Conservation (phyloP, 2,329 filamentous ascomycete genomes). For the Thielaviopsis cerberus region DNA sequence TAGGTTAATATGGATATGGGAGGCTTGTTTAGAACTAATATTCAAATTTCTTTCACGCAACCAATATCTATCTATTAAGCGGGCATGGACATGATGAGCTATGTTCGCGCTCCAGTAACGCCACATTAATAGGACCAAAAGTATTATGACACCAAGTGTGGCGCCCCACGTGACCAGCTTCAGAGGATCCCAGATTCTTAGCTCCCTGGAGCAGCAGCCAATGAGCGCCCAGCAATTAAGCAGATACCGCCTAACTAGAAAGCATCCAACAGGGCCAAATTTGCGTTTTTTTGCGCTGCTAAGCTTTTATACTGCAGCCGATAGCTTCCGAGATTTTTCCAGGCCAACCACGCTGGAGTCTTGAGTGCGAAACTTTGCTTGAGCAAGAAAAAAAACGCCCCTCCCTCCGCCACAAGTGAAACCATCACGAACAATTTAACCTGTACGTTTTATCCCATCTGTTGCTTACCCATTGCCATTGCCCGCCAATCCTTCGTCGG, state of each 20-base stretch:
- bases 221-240: conserved; percentile 10
- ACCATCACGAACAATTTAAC: conserved; percentile 5
- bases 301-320: conserved; percentile 4
- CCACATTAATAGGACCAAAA: background rate
- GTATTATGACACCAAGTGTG: background rate
- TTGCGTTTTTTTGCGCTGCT: background rate
- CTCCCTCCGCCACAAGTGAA: conserved; percentile 2
- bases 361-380: background rate
- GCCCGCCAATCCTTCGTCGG: background rate
- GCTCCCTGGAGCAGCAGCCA: conserved; percentile 1
- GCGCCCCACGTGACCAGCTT: background rate
- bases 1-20: background rate
- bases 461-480: background rate
- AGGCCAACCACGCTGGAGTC: conserved; percentile 7
- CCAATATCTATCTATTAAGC: too few relatives aligned
- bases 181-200: background rate
- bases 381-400: conserved; percentile 6
- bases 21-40: background rate
- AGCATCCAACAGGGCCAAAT: background rate
- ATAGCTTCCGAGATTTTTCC: conserved; percentile 12
- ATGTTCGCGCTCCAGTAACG: background rate
- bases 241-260: conserved; percentile 2
- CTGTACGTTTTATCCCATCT: background rate
- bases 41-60: background rate
- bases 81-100: background rate